phyloP scores from a whole-genome alignment of 805 yeast genomes.

The Candida yuanshanica region DNA sequence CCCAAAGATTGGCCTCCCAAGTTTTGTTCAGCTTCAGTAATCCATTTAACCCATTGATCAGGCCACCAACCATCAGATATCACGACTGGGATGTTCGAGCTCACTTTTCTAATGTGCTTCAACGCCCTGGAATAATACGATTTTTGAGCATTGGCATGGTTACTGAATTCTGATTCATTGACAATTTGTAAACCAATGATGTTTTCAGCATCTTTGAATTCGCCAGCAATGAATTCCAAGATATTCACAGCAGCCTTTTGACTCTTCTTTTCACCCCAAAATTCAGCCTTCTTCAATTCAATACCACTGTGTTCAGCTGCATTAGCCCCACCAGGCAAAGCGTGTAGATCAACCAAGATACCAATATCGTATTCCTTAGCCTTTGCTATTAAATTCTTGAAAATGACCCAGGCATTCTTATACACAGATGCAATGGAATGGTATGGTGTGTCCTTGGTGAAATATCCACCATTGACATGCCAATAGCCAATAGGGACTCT shows the following conservation, averaged over 20 bases:
- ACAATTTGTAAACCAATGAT: constrained; percentile 80
- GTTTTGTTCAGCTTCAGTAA: constrained; percentile 36
- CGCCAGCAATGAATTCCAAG: constrained; percentile 56
- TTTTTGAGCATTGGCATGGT: constrained; percentile 46
- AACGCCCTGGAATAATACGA: constrained; percentile 63
- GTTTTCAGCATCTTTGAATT: constrained; percentile 53
- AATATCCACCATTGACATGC: constrained; percentile 66
- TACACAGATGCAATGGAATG: constrained; percentile 51
- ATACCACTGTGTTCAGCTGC: constrained; percentile 82
- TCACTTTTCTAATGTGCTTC: constrained; percentile 49
- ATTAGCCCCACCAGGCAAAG: constrained; percentile 90
- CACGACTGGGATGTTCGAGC: constrained; percentile 57
- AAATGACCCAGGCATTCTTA: constrained; percentile 63
- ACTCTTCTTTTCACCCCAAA: constrained; percentile 48
- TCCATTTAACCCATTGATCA: constrained; percentile 67
- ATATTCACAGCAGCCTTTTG: constrained; percentile 43
- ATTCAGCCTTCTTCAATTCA: constrained; percentile 47
- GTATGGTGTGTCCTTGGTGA: constrained; percentile 58
- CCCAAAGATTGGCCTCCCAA: constrained; percentile 40
- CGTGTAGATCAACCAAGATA: constrained; percentile 81
- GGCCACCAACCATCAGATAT: constrained; percentile 97
- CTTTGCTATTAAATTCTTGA: constrained; percentile 48
- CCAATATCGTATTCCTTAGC: constrained; percentile 65
- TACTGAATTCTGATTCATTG: constrained; percentile 71
- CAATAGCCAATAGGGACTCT: constrained; percentile 92